These are phyloP conservation scores for Aspergillus versicolor DNA, from an alignment of 2,329 filamentous ascomycete species.

Conservation along the genomic window DNA sequence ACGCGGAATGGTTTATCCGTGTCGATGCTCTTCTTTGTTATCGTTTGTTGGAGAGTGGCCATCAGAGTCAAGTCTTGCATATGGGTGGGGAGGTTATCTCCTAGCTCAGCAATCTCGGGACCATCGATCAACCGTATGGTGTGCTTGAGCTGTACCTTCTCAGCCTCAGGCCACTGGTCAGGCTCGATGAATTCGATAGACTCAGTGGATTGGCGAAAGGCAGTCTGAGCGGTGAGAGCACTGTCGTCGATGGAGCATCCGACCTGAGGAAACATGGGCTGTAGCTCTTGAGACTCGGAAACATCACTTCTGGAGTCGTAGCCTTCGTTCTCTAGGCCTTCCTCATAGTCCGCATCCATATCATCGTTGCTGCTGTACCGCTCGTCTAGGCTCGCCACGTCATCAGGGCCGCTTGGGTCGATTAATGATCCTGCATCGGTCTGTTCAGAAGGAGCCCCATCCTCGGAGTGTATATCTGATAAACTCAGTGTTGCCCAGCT, in stretches of 20 bases:
- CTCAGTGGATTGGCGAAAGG: slow-evolving; percentile 31
- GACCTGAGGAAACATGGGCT: slow-evolving; percentile 28
- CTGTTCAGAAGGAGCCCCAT: slow-evolving; percentile 45
- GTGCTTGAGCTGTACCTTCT: slow-evolving; percentile 43
- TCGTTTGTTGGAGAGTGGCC: slow-evolving; percentile 45
- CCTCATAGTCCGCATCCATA: slow-evolving; percentile 32
- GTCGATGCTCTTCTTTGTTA: slow-evolving; percentile 40
- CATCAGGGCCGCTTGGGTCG: slow-evolving; percentile 42
- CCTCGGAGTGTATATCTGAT: slow-evolving; percentile 46
- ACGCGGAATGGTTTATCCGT: slow-evolving; percentile 46
- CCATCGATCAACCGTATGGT: slow-evolving; percentile 40
- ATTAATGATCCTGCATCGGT: slow-evolving; percentile 46
- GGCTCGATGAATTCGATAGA: slow-evolving; percentile 46
- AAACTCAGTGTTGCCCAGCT: slow-evolving; percentile 48
- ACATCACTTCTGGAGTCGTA: slow-evolving; percentile 26
- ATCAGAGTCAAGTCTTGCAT: slow-evolving; percentile 34
- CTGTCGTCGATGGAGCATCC: slow-evolving; percentile 35
- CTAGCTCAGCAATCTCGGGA: slow-evolving; percentile 28
- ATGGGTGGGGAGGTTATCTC: slow-evolving; percentile 26
- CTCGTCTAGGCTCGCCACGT: slow-evolving; percentile 46
- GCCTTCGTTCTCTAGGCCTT: slow-evolving; percentile 26
- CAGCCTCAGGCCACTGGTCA: slow-evolving; percentile 38
- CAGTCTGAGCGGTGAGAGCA: slow-evolving; percentile 34
- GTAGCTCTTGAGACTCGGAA: slow-evolving; percentile 31
- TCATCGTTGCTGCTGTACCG: slow-evolving; percentile 38